A percentile compares a stretch with the other conserved stretches of the same genome.
Evolutionary conservation across 257 asterid species (phyloP).

Genomic region (Plantago ovata): DNA sequence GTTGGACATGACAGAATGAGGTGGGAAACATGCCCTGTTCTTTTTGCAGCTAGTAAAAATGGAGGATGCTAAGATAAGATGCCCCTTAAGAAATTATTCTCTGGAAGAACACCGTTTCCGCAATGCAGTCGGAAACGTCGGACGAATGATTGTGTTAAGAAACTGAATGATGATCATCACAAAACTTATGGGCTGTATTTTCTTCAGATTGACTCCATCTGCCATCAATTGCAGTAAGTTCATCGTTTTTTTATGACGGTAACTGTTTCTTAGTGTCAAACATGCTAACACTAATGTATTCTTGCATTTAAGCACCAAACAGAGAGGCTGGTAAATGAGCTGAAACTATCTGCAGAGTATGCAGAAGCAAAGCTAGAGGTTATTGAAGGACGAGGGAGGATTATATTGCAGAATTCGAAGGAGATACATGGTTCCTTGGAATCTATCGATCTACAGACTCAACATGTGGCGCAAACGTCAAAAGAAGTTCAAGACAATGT

Average conservation of each 20-base stretch:
- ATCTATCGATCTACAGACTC: conserved; percentile 41
- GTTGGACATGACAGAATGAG: too few species aligned
- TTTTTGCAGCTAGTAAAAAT: too few species aligned
- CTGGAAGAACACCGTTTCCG: conserved; percentile 49
- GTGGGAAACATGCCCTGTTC: too few species aligned
- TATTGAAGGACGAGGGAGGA: conserved; percentile 40
- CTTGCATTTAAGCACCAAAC: conserved; percentile 51
- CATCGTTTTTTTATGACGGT: too few species aligned
- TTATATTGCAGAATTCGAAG: conserved; percentile 37
- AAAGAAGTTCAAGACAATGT: conserved; percentile 43
- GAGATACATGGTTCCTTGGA: conserved; percentile 40
- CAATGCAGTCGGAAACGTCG: conserved; percentile 31
- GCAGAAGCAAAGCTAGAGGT: conserved; percentile 48
- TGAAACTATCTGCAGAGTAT: conserved; percentile 46
- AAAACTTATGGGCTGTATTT: conserved; percentile 39
- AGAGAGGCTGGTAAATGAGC: conserved; percentile 54
- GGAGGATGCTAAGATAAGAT: too few species aligned
- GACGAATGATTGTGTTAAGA: conserved; percentile 36
- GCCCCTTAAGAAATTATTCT: too few species aligned
- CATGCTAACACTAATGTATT: neutral
- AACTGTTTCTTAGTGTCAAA: too few species aligned
- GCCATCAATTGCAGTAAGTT: conserved; percentile 70
- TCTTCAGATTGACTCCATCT: conserved; percentile 50
- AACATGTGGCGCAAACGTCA: conserved; percentile 40
- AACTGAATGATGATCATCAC: conserved; percentile 33